These are phyloP conservation scores for Stropharia rugosoannulata DNA, from an alignment of 768 basidiomycete genomes.

Conservation along the genomic window DNA sequence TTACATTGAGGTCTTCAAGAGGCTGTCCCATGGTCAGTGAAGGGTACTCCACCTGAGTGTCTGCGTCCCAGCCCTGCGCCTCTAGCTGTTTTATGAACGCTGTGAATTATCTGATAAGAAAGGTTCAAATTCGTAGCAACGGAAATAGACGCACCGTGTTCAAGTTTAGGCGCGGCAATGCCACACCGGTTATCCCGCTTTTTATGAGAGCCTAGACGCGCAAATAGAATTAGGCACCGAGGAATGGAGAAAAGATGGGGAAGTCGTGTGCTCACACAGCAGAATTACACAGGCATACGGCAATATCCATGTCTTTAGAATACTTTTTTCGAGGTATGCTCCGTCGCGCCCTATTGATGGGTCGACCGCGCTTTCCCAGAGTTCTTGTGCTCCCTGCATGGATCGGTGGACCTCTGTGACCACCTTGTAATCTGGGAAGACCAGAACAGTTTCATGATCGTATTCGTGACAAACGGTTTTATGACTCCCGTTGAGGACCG, in stretches of 20 bases:
- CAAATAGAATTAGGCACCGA: slow-evolving; percentile 11
- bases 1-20: slow-evolving; percentile 58
- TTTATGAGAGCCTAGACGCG: slow-evolving; percentile 81
- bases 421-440: slow-evolving; percentile 92
- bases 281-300: slow-evolving; percentile 91
- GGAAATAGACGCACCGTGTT: slow-evolving; percentile 51
- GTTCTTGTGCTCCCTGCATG: slow-evolving; percentile 59
- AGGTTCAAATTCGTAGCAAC: slow-evolving; percentile 16
- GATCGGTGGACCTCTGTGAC: slow-evolving; percentile 71
- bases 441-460: slow-evolving; percentile 73
- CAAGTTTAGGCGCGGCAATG: slow-evolving; percentile 82
- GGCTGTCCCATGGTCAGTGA: slow-evolving; percentile 46
- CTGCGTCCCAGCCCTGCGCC: slow-evolving; percentile 69
- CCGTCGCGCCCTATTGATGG: slow-evolving; percentile 54
- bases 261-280: slow-evolving; percentile 62
- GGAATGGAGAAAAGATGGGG: slow-evolving; percentile 2
- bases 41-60: slow-evolving; percentile 70
- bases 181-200: slow-evolving; percentile 89
- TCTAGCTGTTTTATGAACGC: slow-evolving; percentile 66
- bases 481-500: slow-evolving; percentile 85
- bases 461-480: slow-evolving; percentile 64
- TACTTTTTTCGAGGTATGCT: slow-evolving; percentile 38
- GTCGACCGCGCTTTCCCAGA: slow-evolving; percentile 67
- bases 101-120: slow-evolving; percentile 24
- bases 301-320: slow-evolving; percentile 70